phyloP scores from a whole-genome alignment of 495 filamentous ascomycete genomes.

The Parmelia sp. region DNA sequence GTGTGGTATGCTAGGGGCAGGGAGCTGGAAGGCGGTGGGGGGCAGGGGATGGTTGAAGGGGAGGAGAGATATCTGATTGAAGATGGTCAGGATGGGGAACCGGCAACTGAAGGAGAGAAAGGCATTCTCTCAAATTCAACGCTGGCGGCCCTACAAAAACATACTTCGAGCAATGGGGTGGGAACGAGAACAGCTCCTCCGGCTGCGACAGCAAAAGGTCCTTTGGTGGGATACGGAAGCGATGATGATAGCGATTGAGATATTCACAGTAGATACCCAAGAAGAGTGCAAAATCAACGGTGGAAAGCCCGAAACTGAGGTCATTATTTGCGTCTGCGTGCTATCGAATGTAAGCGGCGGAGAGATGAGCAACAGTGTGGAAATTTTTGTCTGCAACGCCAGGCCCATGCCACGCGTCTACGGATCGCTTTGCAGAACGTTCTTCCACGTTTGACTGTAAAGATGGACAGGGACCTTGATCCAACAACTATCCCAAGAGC shows the following conservation, averaged over 20 bases:
- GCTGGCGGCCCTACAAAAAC: constrained; percentile 61
- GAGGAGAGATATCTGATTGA: constrained; percentile 39
- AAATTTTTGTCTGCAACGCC: neutral
- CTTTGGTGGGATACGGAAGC: constrained; percentile 84
- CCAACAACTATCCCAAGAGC: neutral
- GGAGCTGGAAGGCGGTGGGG: constrained; percentile 41
- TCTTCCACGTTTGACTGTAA: neutral
- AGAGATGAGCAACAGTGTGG: neutral
- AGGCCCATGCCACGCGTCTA: neutral
- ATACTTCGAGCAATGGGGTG: constrained; percentile 23
- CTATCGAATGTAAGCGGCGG: neutral
- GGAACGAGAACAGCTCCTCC: constrained; percentile 40
- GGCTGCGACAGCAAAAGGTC: constrained; percentile 49
- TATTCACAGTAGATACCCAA: constrained; percentile 3
- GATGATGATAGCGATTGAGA: constrained; percentile 67
- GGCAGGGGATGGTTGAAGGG: constrained; percentile 42
- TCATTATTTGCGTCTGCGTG: neutral
- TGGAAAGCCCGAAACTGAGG: neutral
- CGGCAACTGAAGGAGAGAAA: constrained; percentile 30
- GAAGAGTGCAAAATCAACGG: neutral
- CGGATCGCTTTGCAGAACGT: neutral
- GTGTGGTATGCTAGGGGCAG: constrained; percentile 74
- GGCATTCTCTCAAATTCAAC: constrained; percentile 80
- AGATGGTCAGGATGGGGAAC: constrained; percentile 20
- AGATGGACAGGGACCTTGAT: neutral